Conservation (phyloP, 805 yeast species). For the Candida montana region DNA sequence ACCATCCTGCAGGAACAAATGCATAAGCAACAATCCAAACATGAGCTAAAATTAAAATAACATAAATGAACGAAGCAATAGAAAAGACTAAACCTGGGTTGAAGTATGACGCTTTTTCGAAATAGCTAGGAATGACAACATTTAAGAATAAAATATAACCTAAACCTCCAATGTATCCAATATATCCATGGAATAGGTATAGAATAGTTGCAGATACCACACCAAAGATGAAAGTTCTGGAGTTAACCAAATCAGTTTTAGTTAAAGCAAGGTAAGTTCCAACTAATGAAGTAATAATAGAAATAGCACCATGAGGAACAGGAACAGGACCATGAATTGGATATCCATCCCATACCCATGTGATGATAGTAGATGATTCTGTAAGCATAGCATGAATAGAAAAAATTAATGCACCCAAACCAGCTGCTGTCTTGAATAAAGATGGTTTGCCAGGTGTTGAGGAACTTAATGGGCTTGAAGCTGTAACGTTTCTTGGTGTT, state of each 20-base stretch:
- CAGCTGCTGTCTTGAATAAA: conserved; percentile 48
- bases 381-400: conserved; percentile 68
- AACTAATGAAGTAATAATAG: conserved; percentile 50
- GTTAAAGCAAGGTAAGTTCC: conserved; percentile 49
- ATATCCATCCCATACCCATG: conserved; percentile 96
- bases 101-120: conserved; percentile 51
- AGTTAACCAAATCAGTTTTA: conserved; percentile 15
- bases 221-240: conserved; percentile 41
- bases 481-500: conserved; percentile 36
- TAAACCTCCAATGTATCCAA: conserved; percentile 70
- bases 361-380: conserved; percentile 81
- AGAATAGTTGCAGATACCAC: conserved; percentile 36
- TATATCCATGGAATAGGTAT: conserved; percentile 56
- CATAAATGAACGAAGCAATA: conserved; percentile 42
- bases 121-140: conserved; percentile 59
- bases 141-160: conserved; percentile 57
- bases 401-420: conserved; percentile 74
- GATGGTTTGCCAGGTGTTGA: conserved; percentile 31
- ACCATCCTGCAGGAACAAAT: conserved; percentile 91
- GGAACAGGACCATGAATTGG: conserved; percentile 86
- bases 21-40: conserved; percentile 99
- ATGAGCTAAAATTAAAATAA: conserved; percentile 66
- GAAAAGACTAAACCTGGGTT: conserved; percentile 51
- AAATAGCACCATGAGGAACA: conserved; percentile 68
- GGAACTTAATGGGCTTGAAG: background rate